phyloP scores from a whole-genome alignment of 768 basidiomycete species.

The Amanita muscaria region DNA sequence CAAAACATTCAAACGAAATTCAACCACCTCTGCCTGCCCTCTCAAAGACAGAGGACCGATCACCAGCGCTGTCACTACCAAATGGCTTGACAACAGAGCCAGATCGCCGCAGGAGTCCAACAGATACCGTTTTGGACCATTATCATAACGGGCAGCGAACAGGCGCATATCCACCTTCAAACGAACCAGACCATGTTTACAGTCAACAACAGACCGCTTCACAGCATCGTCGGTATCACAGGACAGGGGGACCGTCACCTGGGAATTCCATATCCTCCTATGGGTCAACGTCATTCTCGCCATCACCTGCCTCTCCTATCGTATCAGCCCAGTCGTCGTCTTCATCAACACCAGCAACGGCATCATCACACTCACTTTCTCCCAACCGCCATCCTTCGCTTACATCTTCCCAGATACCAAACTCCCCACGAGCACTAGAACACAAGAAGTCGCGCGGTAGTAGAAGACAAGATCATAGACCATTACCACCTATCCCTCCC shows the following conservation, averaged over 20 bases:
- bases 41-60: not conserved
- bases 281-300: slow-evolving; percentile 2
- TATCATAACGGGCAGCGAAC: not conserved
- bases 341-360: not conserved
- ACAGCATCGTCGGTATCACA: not conserved
- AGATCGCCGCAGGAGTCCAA: not conserved
- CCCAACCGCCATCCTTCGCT: not conserved
- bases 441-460: slow-evolving; percentile 2
- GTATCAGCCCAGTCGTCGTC: not conserved
- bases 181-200: not conserved
- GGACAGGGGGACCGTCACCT: slow-evolving; percentile 1
- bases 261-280: not conserved
- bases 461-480: not conserved
- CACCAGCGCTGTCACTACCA: not conserved
- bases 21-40: slow-evolving; percentile 8
- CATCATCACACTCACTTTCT: not conserved
- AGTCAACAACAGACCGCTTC: not conserved
- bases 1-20: not conserved
- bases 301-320: not conserved
- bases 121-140: not conserved
- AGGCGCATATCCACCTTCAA: not conserved
- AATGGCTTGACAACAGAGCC: not conserved
- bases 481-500: slow-evolving; percentile 5
- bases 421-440: slow-evolving; percentile 1
- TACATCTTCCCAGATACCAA: slow-evolving; percentile 1